Evolutionary conservation across 2,329 filamentous ascomycete species (phyloP).

Genomic region (Aspergillus sp.): DNA sequence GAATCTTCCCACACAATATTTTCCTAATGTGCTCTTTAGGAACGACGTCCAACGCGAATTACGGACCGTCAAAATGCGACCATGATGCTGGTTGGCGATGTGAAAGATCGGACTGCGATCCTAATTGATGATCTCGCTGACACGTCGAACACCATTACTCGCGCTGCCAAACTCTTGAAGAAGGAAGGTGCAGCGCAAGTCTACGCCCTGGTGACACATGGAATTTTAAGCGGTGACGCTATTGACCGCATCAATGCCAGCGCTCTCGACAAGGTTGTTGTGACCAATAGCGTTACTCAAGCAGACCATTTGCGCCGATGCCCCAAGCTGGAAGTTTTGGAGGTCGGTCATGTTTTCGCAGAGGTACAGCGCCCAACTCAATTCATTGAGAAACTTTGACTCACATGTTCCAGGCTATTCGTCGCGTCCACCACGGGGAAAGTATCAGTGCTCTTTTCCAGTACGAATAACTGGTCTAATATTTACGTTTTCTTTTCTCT

Average conservation of each 20-base stretch:
- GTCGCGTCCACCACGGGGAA: conserved; percentile 94
- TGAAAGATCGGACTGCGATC: conserved; percentile 78
- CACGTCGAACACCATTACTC: conserved; percentile 94
- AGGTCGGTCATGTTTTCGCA: conserved; percentile 84
- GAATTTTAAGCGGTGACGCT: conserved; percentile 91
- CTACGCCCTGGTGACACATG: conserved; percentile 90
- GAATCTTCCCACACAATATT: not conserved
- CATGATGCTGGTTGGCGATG: conserved; percentile 93
- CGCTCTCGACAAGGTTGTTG: conserved; percentile 86
- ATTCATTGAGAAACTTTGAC: conserved; percentile 21
- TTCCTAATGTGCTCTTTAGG: conserved; percentile 51
- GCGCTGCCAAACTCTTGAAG: conserved; percentile 94
- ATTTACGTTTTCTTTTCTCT: conserved; percentile 4
- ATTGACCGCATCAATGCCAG: conserved; percentile 93
- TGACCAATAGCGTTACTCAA: conserved; percentile 94
- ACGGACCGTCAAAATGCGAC: conserved; percentile 76
- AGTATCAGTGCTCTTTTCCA: conserved; percentile 95
- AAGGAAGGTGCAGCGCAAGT: conserved; percentile 86
- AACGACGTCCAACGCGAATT: conserved; percentile 84
- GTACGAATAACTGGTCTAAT: conserved; percentile 58
- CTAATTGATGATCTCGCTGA: conserved; percentile 93
- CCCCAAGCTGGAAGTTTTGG: conserved; percentile 86
- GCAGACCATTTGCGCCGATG: conserved; percentile 74
- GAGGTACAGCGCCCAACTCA: conserved; percentile 58
- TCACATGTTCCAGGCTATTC: conserved; percentile 65